Evolutionary conservation across 2,329 filamentous ascomycete species (phyloP).

Genomic region (Pezizomycotina sp.): DNA sequence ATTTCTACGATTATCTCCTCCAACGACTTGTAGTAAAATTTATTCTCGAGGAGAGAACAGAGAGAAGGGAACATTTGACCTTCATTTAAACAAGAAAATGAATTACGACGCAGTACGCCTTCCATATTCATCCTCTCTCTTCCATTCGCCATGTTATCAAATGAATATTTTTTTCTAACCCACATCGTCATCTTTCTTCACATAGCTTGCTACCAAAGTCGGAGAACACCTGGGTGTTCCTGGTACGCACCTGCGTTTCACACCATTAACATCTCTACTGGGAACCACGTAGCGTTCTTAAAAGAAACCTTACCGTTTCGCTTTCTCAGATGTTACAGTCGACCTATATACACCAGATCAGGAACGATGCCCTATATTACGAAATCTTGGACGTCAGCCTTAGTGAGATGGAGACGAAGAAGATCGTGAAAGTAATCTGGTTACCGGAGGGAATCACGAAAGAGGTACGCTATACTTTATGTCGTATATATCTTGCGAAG

Average conservation of each 20-base stretch:
- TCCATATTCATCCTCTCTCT: background rate
- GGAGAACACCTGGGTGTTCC: conserved; percentile 61
- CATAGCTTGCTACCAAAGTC: conserved; percentile 56
- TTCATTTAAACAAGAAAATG: conserved; percentile 74
- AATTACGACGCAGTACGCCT: conserved; percentile 52
- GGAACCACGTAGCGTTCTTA: conserved; percentile 65
- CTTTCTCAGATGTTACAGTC: conserved; percentile 63
- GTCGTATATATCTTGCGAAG: background rate
- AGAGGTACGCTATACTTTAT: conserved; percentile 44
- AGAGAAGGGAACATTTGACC: conserved; percentile 44
- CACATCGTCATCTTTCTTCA: conserved; percentile 1
- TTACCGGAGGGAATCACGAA: conserved; percentile 81
- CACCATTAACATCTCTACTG: conserved; percentile 61
- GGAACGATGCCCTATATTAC: conserved; percentile 68
- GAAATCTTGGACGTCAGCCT: conserved; percentile 90
- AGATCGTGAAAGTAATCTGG: conserved; percentile 66
- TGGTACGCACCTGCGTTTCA: conserved; percentile 78
- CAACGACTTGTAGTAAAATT: conserved; percentile 71
- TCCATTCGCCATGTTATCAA: background rate
- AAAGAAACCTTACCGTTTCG: conserved; percentile 51
- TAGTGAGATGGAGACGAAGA: conserved; percentile 84
- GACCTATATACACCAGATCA: conserved; percentile 53
- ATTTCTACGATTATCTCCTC: conserved; percentile 86
- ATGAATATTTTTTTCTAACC: background rate
- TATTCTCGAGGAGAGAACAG: conserved; percentile 42